A percentile compares a stretch with the other conserved stretches of the same genome.
phyloP scores from a whole-genome alignment of 2,329 filamentous ascomycete species.

The Chrysoporthe cubensis region DNA sequence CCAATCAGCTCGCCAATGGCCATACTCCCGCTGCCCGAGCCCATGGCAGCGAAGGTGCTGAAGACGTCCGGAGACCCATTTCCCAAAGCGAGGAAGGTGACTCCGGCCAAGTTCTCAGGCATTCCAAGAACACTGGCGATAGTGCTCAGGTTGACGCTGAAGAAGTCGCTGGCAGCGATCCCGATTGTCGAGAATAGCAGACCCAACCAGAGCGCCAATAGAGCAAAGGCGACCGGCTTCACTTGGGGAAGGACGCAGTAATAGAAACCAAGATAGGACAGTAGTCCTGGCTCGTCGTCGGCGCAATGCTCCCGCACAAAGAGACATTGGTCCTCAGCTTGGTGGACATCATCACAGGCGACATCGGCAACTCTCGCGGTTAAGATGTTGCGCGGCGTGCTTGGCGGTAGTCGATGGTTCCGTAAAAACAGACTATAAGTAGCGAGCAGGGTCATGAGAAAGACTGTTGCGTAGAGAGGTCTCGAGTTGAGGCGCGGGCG shows the following conservation, averaged over 20 bases:
- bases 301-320: slow-evolving; percentile 82
- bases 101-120: slow-evolving; percentile 94
- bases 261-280: slow-evolving; percentile 88
- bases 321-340: slow-evolving; percentile 78
- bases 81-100: slow-evolving; percentile 94
- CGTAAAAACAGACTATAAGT: slow-evolving; percentile 47
- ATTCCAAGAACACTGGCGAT: slow-evolving; percentile 87
- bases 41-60: slow-evolving; percentile 97
- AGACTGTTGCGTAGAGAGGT: slow-evolving; percentile 53
- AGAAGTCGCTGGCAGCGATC: slow-evolving; percentile 97
- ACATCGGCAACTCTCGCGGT: slow-evolving; percentile 35
- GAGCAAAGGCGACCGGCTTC: slow-evolving; percentile 76
- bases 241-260: slow-evolving; percentile 76
- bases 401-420: slow-evolving; percentile 12
- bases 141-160: slow-evolving; percentile 94
- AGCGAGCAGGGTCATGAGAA: slow-evolving; percentile 51
- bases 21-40: slow-evolving; percentile 94
- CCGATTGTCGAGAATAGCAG: slow-evolving; percentile 96
- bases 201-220: slow-evolving; percentile 82
- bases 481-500: slow-evolving; percentile 48
- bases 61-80: slow-evolving; percentile 99
- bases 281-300: slow-evolving; percentile 86
- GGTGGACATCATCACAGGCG: slow-evolving; percentile 80
- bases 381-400: slow-evolving; percentile 24
- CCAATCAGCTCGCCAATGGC: slow-evolving; percentile 94